These are phyloP conservation scores for Umbilicus rupestris DNA, from an alignment of 164 flowering plant species.

Conservation along the genomic window DNA sequence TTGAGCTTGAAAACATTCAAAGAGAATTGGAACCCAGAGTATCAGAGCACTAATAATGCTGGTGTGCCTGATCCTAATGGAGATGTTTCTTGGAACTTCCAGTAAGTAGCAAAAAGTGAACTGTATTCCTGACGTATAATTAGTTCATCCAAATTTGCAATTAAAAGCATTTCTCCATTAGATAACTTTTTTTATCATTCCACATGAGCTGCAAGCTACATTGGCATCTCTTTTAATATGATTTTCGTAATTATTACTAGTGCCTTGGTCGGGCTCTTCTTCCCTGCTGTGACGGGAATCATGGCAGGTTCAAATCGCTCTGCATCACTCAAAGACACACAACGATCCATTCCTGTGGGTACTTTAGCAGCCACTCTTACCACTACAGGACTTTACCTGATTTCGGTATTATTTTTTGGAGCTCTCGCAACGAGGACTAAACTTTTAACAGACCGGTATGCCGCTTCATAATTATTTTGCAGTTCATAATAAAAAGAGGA, in stretches of 20 bases:
- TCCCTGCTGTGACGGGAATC: conserved; percentile 99
- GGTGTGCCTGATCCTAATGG: conserved; percentile 10
- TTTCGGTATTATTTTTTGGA: conserved; percentile 86
- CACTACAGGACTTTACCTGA: conserved; percentile 60
- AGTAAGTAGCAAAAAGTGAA: conserved; percentile 1
- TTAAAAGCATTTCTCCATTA: background rate
- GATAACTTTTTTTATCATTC: background rate
- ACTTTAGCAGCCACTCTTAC: conserved; percentile 87
- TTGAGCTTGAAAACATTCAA: conserved; percentile 61
- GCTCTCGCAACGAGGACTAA: conserved; percentile 81
- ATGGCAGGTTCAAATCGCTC: conserved; percentile 99
- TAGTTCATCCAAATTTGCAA: background rate
- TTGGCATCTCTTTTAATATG: conserved; percentile 7
- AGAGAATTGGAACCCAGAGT: conserved; percentile 70
- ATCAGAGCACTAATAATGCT: conserved; percentile 12
- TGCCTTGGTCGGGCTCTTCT: conserved; percentile 95
- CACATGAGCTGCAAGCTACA: background rate
- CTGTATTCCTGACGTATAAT: conserved; percentile 3
- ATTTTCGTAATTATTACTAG: conserved; percentile 28
- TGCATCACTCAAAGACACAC: conserved; percentile 91
- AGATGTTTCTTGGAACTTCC: conserved; percentile 10
- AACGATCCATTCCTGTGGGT: conserved; percentile 92
- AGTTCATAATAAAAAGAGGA: background rate
- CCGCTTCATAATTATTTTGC: background rate
- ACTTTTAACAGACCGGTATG: conserved; percentile 91